Evolutionary conservation across 208 protist genomes (phyloP).

Genomic region (Wallacemonas collosoma): DNA sequence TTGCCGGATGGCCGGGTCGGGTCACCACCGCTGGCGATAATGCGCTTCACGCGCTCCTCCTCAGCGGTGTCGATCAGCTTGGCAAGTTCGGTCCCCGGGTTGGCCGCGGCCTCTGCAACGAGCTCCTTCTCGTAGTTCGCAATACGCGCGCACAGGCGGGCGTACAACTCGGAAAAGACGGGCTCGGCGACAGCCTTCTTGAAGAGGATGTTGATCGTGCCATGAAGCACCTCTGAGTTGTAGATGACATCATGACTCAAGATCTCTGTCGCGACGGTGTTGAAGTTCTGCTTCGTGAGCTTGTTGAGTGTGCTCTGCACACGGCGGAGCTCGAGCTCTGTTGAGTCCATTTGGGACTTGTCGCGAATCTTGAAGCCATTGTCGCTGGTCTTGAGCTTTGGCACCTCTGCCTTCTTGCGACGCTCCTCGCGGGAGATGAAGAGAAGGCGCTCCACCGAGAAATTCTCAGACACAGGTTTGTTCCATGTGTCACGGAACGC

Average conservation of each 20-base stretch:
- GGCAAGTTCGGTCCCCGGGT: constrained; percentile 37
- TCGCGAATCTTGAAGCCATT: constrained; percentile 84
- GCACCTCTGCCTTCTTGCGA: constrained; percentile 63
- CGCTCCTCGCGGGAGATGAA: constrained; percentile 51
- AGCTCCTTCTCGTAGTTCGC: constrained; percentile 78
- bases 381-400: constrained; percentile 78
- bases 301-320: constrained; percentile 89
- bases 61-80: constrained; percentile 32
- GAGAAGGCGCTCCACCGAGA: constrained; percentile 75
- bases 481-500: constrained; percentile 87
- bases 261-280: constrained; percentile 62
- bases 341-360: constrained; percentile 67
- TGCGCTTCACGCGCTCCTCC: constrained; percentile 18
- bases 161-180: constrained; percentile 87
- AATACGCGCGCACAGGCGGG: constrained; percentile 72
- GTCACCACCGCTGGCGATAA: constrained; percentile 28
- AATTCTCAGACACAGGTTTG: constrained; percentile 51
- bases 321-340: constrained; percentile 66
- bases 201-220: constrained; percentile 83
- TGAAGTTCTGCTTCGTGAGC: constrained; percentile 86
- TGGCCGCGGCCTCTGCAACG: constrained; percentile 35
- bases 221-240: constrained; percentile 59
- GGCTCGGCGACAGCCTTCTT: constrained; percentile 87
- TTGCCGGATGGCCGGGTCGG: constrained; percentile 19
- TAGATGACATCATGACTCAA: constrained; percentile 73